phyloP scores from a whole-genome alignment of 2,329 filamentous ascomycete genomes.

The Paraphaeosphaeria minitans region DNA sequence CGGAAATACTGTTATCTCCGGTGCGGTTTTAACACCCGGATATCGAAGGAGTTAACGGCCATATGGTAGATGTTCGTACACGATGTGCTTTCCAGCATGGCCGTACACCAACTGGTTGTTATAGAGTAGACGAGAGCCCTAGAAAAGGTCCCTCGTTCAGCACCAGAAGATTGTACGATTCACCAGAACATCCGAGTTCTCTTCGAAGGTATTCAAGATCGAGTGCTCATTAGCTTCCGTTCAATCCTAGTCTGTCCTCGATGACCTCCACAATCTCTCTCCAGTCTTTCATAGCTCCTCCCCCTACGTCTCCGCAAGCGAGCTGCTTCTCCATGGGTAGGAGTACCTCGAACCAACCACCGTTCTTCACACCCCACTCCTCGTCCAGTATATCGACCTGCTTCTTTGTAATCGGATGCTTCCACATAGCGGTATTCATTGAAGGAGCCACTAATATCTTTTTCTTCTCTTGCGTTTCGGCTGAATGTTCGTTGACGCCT shows the following conservation, averaged over 20 bases:
- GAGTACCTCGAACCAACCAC: slow-evolving; percentile 70
- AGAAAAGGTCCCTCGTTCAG: not conserved
- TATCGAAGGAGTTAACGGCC: not conserved
- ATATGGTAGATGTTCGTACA: not conserved
- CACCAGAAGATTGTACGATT: not conserved
- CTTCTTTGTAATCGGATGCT: slow-evolving; percentile 76
- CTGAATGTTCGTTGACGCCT: slow-evolving; percentile 27
- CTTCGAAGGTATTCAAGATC: not conserved
- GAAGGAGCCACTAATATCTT: slow-evolving; percentile 77
- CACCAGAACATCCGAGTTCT: not conserved
- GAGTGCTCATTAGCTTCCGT: not conserved
- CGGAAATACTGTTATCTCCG: not conserved
- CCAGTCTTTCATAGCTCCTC: slow-evolving; percentile 85
- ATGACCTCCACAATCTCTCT: slow-evolving; percentile 71
- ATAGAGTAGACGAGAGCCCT: not conserved
- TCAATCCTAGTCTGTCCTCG: slow-evolving; percentile 50
- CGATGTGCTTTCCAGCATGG: not conserved
- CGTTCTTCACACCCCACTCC: slow-evolving; percentile 68
- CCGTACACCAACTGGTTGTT: not conserved
- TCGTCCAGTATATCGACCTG: slow-evolving; percentile 73
- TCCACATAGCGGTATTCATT: slow-evolving; percentile 94
- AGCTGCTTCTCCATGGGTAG: slow-evolving; percentile 75
- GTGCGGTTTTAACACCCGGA: not conserved
- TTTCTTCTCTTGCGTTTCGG: slow-evolving; percentile 46
- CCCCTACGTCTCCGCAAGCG: slow-evolving; percentile 83